A percentile compares a stretch with the other conserved stretches of the same genome.
phyloP scores from a whole-genome alignment of 352 stramenopile genomes.

The Phytophthora ramorum region DNA sequence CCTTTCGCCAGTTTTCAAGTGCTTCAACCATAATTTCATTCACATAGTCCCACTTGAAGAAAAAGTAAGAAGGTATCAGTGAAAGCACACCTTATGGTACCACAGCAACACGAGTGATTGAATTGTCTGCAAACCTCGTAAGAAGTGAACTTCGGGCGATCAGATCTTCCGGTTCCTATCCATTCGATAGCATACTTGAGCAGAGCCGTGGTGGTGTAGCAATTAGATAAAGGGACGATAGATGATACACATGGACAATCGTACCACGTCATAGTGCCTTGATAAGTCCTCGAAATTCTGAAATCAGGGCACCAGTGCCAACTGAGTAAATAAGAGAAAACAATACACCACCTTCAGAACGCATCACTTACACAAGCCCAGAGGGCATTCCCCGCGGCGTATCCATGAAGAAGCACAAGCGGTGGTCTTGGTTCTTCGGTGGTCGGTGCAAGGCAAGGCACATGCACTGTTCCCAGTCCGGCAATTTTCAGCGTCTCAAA shows the following conservation, averaged over 20 bases:
- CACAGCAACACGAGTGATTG: too few species aligned
- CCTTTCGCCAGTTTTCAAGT: constrained; percentile 70
- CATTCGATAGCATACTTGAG: constrained; percentile 75
- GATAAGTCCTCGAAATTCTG: constrained; percentile 73
- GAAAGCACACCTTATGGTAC: too few species aligned
- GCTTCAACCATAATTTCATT: constrained; percentile 66
- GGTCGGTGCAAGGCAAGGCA: constrained; percentile 49
- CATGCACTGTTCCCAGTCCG: constrained; percentile 64
- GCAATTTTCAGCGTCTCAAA: constrained; percentile 65
- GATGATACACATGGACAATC: background rate
- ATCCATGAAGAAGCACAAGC: constrained; percentile 74
- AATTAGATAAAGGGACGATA: background rate
- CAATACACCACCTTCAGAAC: constrained; percentile 4
- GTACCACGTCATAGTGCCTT: constrained; percentile 63
- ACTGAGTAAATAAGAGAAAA: constrained; percentile 1
- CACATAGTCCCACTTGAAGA: constrained; percentile 54
- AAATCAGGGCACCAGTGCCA: background rate
- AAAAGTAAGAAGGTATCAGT: background rate
- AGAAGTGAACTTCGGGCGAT: constrained; percentile 62
- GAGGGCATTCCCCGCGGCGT: constrained; percentile 67
- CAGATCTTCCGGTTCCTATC: constrained; percentile 65
- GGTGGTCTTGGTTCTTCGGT: constrained; percentile 17
- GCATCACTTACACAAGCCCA: constrained; percentile 63
- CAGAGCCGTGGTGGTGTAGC: background rate
- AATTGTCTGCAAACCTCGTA: constrained; percentile 47